Conservation (phyloP, 441 rosid genomes). For the Pelargonium cotyledonis region DNA sequence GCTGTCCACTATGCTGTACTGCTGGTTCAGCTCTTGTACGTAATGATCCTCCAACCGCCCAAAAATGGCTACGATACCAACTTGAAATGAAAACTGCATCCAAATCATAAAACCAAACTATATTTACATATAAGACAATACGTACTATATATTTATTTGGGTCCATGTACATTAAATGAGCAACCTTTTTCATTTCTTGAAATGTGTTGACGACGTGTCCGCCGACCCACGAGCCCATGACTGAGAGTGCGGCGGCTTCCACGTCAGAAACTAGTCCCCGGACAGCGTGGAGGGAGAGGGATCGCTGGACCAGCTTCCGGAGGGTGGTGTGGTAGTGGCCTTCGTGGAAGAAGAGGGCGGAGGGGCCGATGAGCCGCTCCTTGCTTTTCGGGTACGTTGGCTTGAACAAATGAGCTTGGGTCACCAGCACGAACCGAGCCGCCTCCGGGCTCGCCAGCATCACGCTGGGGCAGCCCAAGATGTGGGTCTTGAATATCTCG, state of each 20-base stretch:
- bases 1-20: slow-evolving; percentile 41
- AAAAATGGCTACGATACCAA: slow-evolving; percentile 49
- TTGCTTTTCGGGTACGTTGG: slow-evolving; percentile 92
- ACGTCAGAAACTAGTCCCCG: slow-evolving; percentile 50
- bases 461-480: slow-evolving; percentile 88
- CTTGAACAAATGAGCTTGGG: slow-evolving; percentile 66
- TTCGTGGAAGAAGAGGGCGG: slow-evolving; percentile 81
- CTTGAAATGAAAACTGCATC: slow-evolving; percentile 59
- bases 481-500: slow-evolving; percentile 83
- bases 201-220: slow-evolving; percentile 50
- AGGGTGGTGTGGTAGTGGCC: slow-evolving; percentile 66
- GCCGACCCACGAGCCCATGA: slow-evolving; percentile 42
- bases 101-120: background rate
- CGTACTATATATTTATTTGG: too few relatives aligned
- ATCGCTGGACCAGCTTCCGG: slow-evolving; percentile 53
- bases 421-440: slow-evolving; percentile 57
- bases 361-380: slow-evolving; percentile 74
- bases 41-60: slow-evolving; percentile 47
- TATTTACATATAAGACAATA: background rate
- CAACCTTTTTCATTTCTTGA: slow-evolving; percentile 60
- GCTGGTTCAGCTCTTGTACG: slow-evolving; percentile 41
- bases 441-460: slow-evolving; percentile 92
- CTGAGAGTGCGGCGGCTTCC: slow-evolving; percentile 43
- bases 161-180: background rate
- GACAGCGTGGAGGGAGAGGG: slow-evolving; percentile 43